phyloP scores from a whole-genome alignment of 106 monocot species.

The Amphibolis antarctica region DNA sequence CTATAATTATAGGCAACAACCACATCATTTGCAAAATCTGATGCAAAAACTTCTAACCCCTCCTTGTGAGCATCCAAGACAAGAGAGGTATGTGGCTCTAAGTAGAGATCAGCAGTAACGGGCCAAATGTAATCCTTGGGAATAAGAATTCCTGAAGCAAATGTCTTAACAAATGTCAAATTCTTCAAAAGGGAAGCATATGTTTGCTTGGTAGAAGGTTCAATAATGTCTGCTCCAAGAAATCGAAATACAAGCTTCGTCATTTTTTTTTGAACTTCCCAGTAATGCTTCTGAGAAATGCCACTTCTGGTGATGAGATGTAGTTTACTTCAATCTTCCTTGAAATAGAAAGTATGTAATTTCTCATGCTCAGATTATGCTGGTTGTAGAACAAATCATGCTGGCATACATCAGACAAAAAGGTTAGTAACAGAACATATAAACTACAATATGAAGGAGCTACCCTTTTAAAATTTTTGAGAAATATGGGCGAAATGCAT shows the following conservation, averaged over 20 bases:
- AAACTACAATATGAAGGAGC: no score
- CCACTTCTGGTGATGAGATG: constrained; percentile 78
- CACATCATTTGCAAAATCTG: constrained; percentile 70
- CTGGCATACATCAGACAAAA: constrained; percentile 25
- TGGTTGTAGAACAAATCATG: constrained; percentile 65
- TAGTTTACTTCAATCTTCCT: constrained; percentile 33
- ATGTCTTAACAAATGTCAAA: constrained; percentile 68
- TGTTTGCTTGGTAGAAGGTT: constrained; percentile 66
- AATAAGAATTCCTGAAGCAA: constrained; percentile 79
- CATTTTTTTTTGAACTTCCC: constrained; percentile 23
- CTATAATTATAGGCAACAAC: constrained; percentile 69
- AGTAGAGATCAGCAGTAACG: constrained; percentile 38
- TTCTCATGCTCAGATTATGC: constrained; percentile 75
- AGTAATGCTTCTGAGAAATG: constrained; percentile 42
- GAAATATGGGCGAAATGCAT: no score
- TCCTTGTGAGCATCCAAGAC: constrained; percentile 71
- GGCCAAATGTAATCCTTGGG: constrained; percentile 89
- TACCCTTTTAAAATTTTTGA: no score
- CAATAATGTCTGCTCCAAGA: constrained; percentile 25
- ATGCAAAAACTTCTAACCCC: constrained; percentile 68
- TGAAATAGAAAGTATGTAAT: constrained; percentile 32
- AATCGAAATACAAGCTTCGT: constrained; percentile 74
- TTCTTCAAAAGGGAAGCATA: constrained; percentile 58
- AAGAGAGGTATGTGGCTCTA: constrained; percentile 38
- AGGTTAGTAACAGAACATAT: neutral